Evolutionary conservation across 139 green algal species (phyloP).

Genomic region (Volvox africanus): DNA sequence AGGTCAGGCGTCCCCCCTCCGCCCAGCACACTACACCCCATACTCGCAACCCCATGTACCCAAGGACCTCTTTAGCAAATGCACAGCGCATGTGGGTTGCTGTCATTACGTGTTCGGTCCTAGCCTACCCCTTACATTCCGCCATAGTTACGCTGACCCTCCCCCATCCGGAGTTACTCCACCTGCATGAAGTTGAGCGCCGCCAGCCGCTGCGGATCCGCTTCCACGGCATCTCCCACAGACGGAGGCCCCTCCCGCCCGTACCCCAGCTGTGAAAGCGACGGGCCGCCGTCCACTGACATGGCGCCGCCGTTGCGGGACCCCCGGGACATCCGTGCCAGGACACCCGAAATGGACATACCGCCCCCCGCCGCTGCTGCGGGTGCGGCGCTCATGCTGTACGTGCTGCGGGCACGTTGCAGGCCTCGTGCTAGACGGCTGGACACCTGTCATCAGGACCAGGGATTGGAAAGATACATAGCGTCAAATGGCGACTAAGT

Average conservation of each 20-base stretch:
- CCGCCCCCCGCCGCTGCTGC: background rate
- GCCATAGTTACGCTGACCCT: too few relatives aligned
- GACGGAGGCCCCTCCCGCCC: background rate
- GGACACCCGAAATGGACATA: background rate
- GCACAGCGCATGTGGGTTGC: too few relatives aligned
- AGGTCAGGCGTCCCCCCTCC: too few relatives aligned
- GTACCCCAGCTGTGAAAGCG: conserved; percentile 10
- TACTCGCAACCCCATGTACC: too few relatives aligned
- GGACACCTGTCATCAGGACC: conserved; percentile 5
- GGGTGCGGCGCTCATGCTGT: background rate
- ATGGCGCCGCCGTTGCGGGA: conserved; percentile 12
- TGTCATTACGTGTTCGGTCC: too few relatives aligned
- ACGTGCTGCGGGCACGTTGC: conserved; percentile 10
- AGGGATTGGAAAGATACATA: background rate
- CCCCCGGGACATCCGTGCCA: conserved; percentile 6
- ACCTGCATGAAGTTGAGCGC: conserved; percentile 51
- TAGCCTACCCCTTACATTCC: too few relatives aligned
- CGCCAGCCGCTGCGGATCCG: conserved; percentile 30
- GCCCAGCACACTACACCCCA: too few relatives aligned
- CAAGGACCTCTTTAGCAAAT: too few relatives aligned
- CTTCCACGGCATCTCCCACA: background rate
- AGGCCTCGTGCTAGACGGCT: conserved; percentile 27
- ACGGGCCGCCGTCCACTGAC: background rate
- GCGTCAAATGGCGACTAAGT: too few relatives aligned
- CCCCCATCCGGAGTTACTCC: too few relatives aligned